Conservation (phyloP, 2,329 filamentous ascomycete species). For the Trichophyton mentagrophytes region DNA sequence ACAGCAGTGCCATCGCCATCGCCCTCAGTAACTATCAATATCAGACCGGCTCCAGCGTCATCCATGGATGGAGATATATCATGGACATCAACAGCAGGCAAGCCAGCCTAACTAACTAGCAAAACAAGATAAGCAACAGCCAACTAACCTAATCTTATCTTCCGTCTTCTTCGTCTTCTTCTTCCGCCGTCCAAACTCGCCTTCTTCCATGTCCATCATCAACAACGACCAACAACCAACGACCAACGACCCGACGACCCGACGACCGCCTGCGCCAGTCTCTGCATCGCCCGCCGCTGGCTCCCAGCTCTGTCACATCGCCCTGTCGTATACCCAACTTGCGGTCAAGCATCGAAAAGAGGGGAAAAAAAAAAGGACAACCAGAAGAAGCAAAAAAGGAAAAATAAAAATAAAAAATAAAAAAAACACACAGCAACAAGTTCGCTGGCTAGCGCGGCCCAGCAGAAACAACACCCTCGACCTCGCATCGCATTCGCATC, state of each 20-base stretch:
- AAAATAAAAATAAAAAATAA: neutral
- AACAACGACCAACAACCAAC: neutral
- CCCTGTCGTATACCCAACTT: slow-evolving; percentile 10
- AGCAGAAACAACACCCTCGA: neutral
- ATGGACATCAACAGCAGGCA: neutral
- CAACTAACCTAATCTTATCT: neutral
- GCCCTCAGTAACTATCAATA: too few relatives aligned
- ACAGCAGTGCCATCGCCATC: neutral
- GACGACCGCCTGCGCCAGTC: neutral
- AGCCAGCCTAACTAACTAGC: neutral
- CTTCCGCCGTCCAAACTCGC: neutral
- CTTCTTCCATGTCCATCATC: neutral
- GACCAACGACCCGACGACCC: neutral
- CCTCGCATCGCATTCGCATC: neutral
- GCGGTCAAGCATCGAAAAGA: slow-evolving; percentile 8
- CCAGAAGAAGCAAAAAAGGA: neutral
- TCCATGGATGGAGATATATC: too few relatives aligned
- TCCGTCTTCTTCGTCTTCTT: neutral
- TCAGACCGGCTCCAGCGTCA: too few relatives aligned
- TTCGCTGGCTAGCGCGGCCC: slow-evolving; percentile 1
- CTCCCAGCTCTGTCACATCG: neutral
- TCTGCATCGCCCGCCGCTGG: neutral
- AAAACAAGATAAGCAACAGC: neutral
- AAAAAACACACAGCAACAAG: neutral
- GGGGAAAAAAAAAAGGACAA: too few relatives aligned